A percentile compares a stretch with the other conserved stretches of the same genome.
Evolutionary conservation across 805 yeast genomes (phyloP).

Genomic region (Lachancea cidri): DNA sequence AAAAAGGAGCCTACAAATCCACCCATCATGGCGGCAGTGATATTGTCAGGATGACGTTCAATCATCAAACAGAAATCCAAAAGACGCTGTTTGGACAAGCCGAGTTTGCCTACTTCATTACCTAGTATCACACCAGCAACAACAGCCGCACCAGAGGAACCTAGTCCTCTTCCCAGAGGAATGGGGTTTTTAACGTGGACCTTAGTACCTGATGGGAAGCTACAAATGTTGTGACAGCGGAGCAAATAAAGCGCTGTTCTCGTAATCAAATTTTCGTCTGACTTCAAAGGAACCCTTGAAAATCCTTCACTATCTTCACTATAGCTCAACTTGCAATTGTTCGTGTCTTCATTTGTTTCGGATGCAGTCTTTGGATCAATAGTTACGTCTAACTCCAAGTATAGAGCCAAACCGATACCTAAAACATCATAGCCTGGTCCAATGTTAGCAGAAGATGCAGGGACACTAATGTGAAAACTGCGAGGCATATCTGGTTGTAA

Average conservation of each 20-base stretch:
- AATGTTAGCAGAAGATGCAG: slow-evolving; percentile 96
- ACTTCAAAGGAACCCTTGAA: slow-evolving; percentile 68
- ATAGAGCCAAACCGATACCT: slow-evolving; percentile 82
- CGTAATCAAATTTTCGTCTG: slow-evolving; percentile 82
- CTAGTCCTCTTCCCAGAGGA: slow-evolving; percentile 94
- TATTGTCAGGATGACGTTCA: slow-evolving; percentile 97
- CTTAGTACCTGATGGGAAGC: slow-evolving; percentile 80
- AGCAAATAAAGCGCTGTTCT: slow-evolving; percentile 88
- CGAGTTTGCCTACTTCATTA: slow-evolving; percentile 72
- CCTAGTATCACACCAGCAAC: slow-evolving; percentile 95
- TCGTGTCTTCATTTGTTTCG: slow-evolving; percentile 52
- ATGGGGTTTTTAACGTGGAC: slow-evolving; percentile 84
- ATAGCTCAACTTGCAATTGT: slow-evolving; percentile 65
- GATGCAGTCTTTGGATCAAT: slow-evolving; percentile 48
- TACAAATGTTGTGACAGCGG: slow-evolving; percentile 69
- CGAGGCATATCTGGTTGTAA: slow-evolving; percentile 34
- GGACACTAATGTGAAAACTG: slow-evolving; percentile 64
- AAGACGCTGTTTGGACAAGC: slow-evolving; percentile 72
- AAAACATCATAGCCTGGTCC: slow-evolving; percentile 98
- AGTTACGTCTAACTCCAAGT: slow-evolving; percentile 61
- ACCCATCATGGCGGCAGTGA: slow-evolving; percentile 98
- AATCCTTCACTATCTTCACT: slow-evolving; percentile 70
- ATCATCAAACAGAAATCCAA: slow-evolving; percentile 94
- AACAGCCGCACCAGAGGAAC: slow-evolving; percentile 97
- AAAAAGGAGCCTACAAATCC: slow-evolving; percentile 96